Conservation (phyloP, 208 protist genomes). For the Leishmania tarentolae region DNA sequence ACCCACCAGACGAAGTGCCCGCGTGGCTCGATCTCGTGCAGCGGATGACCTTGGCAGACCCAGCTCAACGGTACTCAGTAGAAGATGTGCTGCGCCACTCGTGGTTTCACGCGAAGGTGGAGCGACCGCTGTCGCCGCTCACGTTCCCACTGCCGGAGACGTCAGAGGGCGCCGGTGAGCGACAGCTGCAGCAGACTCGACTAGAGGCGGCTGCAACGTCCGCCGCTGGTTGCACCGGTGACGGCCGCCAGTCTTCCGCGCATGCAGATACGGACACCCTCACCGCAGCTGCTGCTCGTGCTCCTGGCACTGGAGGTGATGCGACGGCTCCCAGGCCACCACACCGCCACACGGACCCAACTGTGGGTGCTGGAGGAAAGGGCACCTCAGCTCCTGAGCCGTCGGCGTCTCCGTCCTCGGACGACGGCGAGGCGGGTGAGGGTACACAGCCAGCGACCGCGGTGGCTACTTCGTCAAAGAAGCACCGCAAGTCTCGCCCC, state of each 20-base stretch:
- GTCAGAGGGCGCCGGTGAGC: not conserved
- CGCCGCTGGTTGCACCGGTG: not conserved
- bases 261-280: not conserved
- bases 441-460: not conserved
- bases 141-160: conserved; percentile 25
- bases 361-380: not conserved
- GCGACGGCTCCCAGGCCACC: not conserved
- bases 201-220: not conserved
- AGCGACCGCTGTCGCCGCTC: conserved; percentile 22
- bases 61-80: conserved; percentile 52
- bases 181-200: not conserved
- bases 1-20: conserved; percentile 20
- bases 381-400: not conserved
- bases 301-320: not conserved
- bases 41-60: conserved; percentile 61
- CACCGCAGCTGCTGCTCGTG: not conserved
- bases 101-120: conserved; percentile 42
- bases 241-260: not conserved
- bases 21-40: conserved; percentile 62
- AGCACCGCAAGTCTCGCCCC: not conserved
- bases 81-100: conserved; percentile 63
- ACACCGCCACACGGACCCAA: not conserved
- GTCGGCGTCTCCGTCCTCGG: not conserved
- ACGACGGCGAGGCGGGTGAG: not conserved
- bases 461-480: not conserved